Evolutionary conservation across 1,284 basidiomycete species (phyloP), one percentile per base, ranked within the genome.

Genomic region (Ustilago crameri): DNA sequence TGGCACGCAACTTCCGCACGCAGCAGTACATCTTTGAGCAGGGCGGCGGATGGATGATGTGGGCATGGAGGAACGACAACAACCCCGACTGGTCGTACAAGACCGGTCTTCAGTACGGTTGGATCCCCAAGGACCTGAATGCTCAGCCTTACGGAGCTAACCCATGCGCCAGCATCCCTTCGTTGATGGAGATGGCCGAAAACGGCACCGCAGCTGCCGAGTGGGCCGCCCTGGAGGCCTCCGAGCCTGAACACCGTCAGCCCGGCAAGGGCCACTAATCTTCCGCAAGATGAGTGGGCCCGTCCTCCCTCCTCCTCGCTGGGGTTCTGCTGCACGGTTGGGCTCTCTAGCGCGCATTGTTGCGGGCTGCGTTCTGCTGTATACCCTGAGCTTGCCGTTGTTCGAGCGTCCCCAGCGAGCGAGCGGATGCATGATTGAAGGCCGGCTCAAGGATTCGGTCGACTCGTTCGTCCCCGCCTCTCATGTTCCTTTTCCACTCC

Each of bases 1-100:
- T 97, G 59, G 85, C 91, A 52, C 87, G 91, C 81, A 90, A 88
- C 84, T 97, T 90, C 88, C 92, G 94, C 81, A 91, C 91, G 0
- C 94, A 96, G 70, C 74, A 73, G 38, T 74, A 62, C 43, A 75
- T 79, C 23, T 84, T 78, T 48, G 82, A 84, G 73, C 60, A 59
- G 32, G 73, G 80, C 24, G 87, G 88, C 49, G 91, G 91, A 20
- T 92, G 91, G 91, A 86, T 91, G 15, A 90, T 87, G 79, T 92
- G 91, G 91, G 88, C 90, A 15, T 92, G 91, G 90, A 91, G 91
- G 87, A 54, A 74, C 70, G 74, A 78, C 53, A 73, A 67, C 50
- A 77, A 79, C 22, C 75, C 77, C 27, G 83, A 83, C 35, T 84
- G 82, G 78, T 75, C 74, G 30, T 83, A 82, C 75, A 60, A 77